phyloP scores from a whole-genome alignment of 2,329 filamentous ascomycete genomes.

The Fusarium sp. region DNA sequence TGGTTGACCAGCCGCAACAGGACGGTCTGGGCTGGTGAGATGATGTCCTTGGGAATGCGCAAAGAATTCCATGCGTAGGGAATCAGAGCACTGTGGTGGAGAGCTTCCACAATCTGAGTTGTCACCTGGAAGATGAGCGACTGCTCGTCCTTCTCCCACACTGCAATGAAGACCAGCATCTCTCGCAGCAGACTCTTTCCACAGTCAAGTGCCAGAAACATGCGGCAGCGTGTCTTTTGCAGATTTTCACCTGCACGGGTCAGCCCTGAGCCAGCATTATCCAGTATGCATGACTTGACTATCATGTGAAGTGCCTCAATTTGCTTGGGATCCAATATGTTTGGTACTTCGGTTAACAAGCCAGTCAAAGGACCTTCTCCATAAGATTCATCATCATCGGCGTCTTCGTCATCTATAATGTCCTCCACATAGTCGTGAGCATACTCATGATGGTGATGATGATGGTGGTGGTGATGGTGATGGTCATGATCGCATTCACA shows the following conservation, averaged over 20 bases:
- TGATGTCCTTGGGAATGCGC: constrained; percentile 92
- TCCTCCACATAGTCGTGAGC: constrained; percentile 60
- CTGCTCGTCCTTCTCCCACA: constrained; percentile 94
- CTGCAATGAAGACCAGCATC: constrained; percentile 93
- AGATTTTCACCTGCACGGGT: constrained; percentile 79
- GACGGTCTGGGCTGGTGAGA: constrained; percentile 92
- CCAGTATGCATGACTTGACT: constrained; percentile 92
- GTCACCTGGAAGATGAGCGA: constrained; percentile 97
- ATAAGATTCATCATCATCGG: constrained; percentile 80
- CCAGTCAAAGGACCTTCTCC: constrained; percentile 82
- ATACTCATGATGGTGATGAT: constrained; percentile 52
- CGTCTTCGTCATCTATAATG: constrained; percentile 72
- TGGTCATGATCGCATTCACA: constrained; percentile 46
- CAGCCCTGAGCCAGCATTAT: constrained; percentile 75
- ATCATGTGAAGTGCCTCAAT: constrained; percentile 98
- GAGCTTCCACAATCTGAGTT: constrained; percentile 92
- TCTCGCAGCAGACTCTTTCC: constrained; percentile 90
- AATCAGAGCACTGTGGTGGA: constrained; percentile 87
- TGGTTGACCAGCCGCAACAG: constrained; percentile 90
- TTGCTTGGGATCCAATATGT: constrained; percentile 92
- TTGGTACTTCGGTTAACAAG: constrained; percentile 89
- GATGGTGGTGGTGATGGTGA: constrained; percentile 43
- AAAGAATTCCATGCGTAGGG: constrained; percentile 93
- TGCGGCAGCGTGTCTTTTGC: constrained; percentile 88
- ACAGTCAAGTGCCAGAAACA: constrained; percentile 88